A percentile compares a stretch with the other conserved stretches of the same genome.
phyloP scores from a whole-genome alignment of 257 asterid genomes.

The Solanum pinnatisectum region DNA sequence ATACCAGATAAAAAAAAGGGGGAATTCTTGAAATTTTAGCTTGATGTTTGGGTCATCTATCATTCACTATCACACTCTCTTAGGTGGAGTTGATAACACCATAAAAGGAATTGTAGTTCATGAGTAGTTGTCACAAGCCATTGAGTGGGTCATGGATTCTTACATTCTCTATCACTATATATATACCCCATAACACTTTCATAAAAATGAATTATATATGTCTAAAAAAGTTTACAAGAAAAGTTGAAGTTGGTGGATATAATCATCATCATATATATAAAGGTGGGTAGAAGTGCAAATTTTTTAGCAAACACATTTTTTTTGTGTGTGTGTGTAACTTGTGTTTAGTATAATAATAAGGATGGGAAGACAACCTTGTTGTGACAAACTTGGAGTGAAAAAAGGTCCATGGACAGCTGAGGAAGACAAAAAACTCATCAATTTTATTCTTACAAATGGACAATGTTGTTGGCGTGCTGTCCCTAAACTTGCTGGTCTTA shows the following conservation, averaged over 20 bases:
- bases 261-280: constrained; percentile 29
- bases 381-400: constrained; percentile 93
- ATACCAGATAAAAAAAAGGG: background rate
- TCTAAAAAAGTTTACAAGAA: background rate
- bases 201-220: background rate
- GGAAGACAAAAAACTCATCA: constrained; percentile 84
- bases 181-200: background rate
- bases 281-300: constrained; percentile 61
- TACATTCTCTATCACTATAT: constrained; percentile 6
- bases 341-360: background rate
- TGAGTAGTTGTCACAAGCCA: constrained; percentile 47
- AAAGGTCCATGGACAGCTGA: constrained; percentile 99
- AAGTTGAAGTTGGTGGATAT: constrained; percentile 18
- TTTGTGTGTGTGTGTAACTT: background rate
- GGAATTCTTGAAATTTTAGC: background rate
- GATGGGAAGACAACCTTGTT: constrained; percentile 96
- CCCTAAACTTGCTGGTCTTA: constrained; percentile 94
- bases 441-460: constrained; percentile 73
- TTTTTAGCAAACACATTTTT: background rate
- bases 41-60: constrained; percentile 31
- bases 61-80: constrained; percentile 40
- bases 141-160: constrained; percentile 49
- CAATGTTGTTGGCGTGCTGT: constrained; percentile 99
- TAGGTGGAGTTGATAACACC: constrained; percentile 32
- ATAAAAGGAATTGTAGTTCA: constrained; percentile 48